phyloP scores from a whole-genome alignment of 768 basidiomycete genomes.

The Albatrellus ellisii region DNA sequence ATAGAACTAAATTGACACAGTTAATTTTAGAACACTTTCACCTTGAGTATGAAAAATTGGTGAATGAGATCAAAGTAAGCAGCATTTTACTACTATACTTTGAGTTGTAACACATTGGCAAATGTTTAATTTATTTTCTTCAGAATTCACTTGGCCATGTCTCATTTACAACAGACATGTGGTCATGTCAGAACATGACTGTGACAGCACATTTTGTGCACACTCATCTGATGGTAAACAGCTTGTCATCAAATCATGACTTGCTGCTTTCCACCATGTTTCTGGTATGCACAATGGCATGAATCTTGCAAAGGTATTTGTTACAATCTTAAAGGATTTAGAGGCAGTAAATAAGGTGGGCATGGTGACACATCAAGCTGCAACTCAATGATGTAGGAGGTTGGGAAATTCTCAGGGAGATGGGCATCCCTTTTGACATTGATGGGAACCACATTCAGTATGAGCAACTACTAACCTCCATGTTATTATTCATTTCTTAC shows the following conservation, averaged over 20 bases:
- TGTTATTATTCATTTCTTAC: neutral
- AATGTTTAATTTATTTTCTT: no score
- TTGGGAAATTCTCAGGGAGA: slow-evolving; percentile 8
- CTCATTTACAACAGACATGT: slow-evolving; percentile 7
- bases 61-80: slow-evolving; percentile 17
- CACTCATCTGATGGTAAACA: slow-evolving; percentile 10
- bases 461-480: neutral
- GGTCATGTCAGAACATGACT: slow-evolving; percentile 3
- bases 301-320: no score
- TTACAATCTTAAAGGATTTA: no score
- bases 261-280: slow-evolving; percentile 22
- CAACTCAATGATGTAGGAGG: slow-evolving; percentile 20
- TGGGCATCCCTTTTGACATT: neutral
- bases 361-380: slow-evolving; percentile 26
- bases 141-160: slow-evolving; percentile 1
- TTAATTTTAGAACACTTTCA: slow-evolving; percentile 18
- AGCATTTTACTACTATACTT: neutral
- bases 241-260: slow-evolving; percentile 15
- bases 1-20: slow-evolving; percentile 20
- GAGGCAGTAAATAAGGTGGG: slow-evolving; percentile 23
- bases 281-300: slow-evolving; percentile 21
- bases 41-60: slow-evolving; percentile 13
- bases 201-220: slow-evolving; percentile 2
- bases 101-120: neutral
- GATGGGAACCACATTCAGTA: neutral